Evolutionary conservation across 306 rosid genomes (phyloP), one percentile per base, ranked within the genome.

Genomic region (Pterocarpus macrocarpus): DNA sequence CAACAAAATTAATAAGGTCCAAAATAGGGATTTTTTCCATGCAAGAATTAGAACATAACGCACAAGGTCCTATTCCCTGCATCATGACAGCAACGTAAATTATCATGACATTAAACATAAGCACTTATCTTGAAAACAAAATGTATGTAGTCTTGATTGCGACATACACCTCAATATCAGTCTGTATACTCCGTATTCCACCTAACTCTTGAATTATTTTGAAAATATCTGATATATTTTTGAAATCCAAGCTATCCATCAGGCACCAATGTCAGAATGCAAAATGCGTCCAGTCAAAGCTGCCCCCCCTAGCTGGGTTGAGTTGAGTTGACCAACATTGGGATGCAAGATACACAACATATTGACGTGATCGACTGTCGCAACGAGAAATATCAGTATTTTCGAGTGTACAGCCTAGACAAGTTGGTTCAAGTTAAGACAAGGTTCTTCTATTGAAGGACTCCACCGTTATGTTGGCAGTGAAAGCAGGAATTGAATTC

Each of bases 381-480:
- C 80, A 71, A 41, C 59, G 16, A 57, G 43, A 83, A 70, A 84
- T 34, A 38, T 59, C 65, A 41, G 38, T 32, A 13, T 30, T 50
- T 56, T 32, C 14, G 63, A 64, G n/a, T n/a, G 22, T 16, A 41
- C 10, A 72, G 56, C 69, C 76, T 13, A 50, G 68, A 76, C 58
- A 53, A 64, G 69, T 69, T 78, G 22, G 53, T 47, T 35, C 69
- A 44, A 16, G 62, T 86, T 81, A 95, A 65, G 95, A 91, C 62
- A 91, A 71, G 49, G 98, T 95, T 78, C 94, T 90, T 86, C 88
- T 78, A 66, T 95, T 95, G 91, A 94, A 94, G 49, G 98, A 92
- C 85, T 95, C 98, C 90, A 95, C 97, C 4, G 98, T 95, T 84
- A 92, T 73, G 94, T 95, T 95, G 76, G 98, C 97, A 75, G 98